These are phyloP conservation scores for Metrosideros polymorpha DNA, from an alignment of 441 rosid genomes.

Conservation along the genomic window DNA sequence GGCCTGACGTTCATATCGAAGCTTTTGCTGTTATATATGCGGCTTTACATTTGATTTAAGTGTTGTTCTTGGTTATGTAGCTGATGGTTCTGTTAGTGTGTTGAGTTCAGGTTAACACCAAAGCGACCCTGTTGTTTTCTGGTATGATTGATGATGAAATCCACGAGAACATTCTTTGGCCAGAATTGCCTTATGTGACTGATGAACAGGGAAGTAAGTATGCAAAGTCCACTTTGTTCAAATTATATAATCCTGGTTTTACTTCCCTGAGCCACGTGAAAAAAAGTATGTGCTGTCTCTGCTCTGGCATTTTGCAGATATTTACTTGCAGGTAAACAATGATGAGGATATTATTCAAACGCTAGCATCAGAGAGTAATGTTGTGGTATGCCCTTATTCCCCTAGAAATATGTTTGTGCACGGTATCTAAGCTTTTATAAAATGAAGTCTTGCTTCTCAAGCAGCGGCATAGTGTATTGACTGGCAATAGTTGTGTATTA, in stretches of 20 bases:
- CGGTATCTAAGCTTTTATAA: neutral
- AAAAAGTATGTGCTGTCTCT: neutral
- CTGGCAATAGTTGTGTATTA: neutral
- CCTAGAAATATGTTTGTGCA: neutral
- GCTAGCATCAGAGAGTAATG: conserved; percentile 49
- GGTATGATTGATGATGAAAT: conserved; percentile 47
- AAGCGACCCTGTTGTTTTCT: conserved; percentile 72
- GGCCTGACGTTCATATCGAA: neutral
- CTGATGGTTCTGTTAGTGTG: conserved; percentile 59
- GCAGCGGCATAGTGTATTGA: neutral
- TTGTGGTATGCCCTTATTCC: conserved; percentile 37
- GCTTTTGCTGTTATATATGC: neutral
- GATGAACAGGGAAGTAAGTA: conserved; percentile 89
- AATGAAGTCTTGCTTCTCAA: neutral
- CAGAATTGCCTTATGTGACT: conserved; percentile 75
- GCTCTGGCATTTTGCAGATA: conserved; percentile 36
- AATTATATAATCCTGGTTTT: neutral
- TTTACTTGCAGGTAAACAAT: conserved; percentile 79
- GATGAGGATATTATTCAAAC: conserved; percentile 73
- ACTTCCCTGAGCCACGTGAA: neutral
- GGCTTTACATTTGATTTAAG: neutral
- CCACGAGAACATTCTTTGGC: conserved; percentile 79
- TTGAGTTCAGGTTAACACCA: conserved; percentile 70
- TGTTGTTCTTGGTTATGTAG: conserved; percentile 7
- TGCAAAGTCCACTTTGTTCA: neutral